These are phyloP conservation scores for Rhizomucor miehei DNA, from an alignment of 371 early-diverging fungal genomes.

Conservation along the genomic window DNA sequence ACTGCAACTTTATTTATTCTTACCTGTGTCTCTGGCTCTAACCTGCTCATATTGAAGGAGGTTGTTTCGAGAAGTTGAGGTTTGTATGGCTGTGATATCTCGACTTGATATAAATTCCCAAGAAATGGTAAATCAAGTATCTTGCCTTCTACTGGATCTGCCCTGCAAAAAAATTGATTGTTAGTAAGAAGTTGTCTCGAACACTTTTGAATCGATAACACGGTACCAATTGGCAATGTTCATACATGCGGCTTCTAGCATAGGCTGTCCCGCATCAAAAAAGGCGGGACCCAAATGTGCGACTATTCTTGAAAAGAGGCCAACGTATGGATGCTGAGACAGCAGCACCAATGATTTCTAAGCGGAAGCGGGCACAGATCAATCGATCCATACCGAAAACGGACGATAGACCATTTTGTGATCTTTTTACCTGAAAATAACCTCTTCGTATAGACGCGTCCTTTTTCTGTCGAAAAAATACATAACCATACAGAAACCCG, in stretches of 20 bases:
- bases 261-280: constrained; percentile 74
- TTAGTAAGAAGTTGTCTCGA: too few species aligned
- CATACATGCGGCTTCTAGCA: constrained; percentile 81
- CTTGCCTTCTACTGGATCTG: constrained; percentile 20
- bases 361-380: neutral
- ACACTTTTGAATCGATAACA: neutral
- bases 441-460: constrained; percentile 86
- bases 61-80: constrained; percentile 83
- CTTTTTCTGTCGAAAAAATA: constrained; percentile 91
- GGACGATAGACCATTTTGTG: neutral
- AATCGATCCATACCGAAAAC: neutral
- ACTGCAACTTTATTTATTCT: too few species aligned
- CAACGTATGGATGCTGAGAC: constrained; percentile 86
- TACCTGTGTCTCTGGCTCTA: constrained; percentile 67
- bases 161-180: constrained; percentile 17
- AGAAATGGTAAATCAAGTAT: constrained; percentile 74
- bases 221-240: constrained; percentile 82
- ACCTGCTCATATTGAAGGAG: constrained; percentile 64
- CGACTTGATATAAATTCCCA: constrained; percentile 65
- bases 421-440: constrained; percentile 79
- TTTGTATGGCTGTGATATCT: constrained; percentile 72
- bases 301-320: constrained; percentile 78
- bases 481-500: constrained; percentile 86
- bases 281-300: constrained; percentile 75
- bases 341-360: constrained; percentile 86